Base-by-base conservation (phyloP, 768 basidiomycete species). In the Calocybe cyanea region DNA sequence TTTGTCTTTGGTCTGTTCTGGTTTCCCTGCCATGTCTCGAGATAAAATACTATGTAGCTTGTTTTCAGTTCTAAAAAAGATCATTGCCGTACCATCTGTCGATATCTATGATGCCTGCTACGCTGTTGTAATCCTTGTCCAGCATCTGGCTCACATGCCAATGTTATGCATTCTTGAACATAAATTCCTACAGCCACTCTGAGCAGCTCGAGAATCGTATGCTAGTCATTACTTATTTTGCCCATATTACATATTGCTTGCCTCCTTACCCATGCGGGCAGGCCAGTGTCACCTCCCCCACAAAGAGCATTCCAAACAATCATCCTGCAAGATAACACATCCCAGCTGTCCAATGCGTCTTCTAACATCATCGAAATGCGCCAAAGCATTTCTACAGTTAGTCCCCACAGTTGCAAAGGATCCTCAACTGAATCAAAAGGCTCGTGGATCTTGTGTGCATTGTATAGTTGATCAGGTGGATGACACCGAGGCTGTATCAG, bases 221-320 rank as follows among this genome's bases (percentile, higher is more conserved):
- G n/a, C n/a, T n/a, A n/a, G n/a, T n/a, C n/a, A n/a, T n/a, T n/a
- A n/a, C n/a, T n/a, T n/a, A n/a, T n/a, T n/a, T n/a, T n/a, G n/a
- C 31, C 36, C 34, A 67, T 45, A 41, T 56, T 65, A 33, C 51
- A 41, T 11, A 67, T 47, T 6, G 61, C 62, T 48, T 61, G 53
- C 39, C n/a, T 57, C 21, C 83, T 66, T n/a, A 69, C 76, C 83
- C 83, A 86, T 50, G 83, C 80, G 4, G 75, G 75, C 1, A 71
- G 57, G 39, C 61, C 64, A 3, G 55, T 60, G 17, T 68, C 65
- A 5, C 54, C n/a, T n/a, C n/a, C 57, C 3, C 77, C 77, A 2
- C 60, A 64, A 8, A 77, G 48, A 0, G 71, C 63, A 50, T 78
- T 70, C 81, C 81, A 85, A 6, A 81, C 43, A 30, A 88, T 57